phyloP scores from a whole-genome alignment of 371 early-diverging fungal genomes.

The Gilbertella persicaria region DNA sequence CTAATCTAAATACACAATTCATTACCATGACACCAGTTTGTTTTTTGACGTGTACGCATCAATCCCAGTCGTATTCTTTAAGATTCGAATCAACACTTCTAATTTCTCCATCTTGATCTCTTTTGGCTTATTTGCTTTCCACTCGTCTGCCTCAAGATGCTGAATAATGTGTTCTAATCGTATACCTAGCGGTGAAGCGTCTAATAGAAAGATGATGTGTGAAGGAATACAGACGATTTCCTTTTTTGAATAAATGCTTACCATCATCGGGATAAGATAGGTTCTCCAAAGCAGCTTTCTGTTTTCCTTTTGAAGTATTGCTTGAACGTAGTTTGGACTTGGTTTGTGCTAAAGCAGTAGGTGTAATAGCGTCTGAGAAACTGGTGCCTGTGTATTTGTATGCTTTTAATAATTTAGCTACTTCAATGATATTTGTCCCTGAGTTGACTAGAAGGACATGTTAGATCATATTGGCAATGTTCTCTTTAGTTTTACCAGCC shows the following conservation, averaged over 20 bases:
- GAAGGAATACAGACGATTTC: not conserved
- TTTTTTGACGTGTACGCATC: constrained; percentile 38
- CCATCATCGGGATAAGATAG: constrained; percentile 53
- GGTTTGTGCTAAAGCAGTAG: constrained; percentile 28
- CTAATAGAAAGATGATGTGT: constrained; percentile 21
- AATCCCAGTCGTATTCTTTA: constrained; percentile 48
- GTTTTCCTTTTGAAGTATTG: constrained; percentile 36
- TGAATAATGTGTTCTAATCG: constrained; percentile 37
- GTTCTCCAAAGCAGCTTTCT: constrained; percentile 39
- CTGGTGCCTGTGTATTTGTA: constrained; percentile 35
- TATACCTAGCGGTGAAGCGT: constrained; percentile 42
- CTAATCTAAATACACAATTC: not conserved
- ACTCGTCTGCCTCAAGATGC: constrained; percentile 39
- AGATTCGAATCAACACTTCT: constrained; percentile 38
- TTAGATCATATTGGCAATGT: not conserved
- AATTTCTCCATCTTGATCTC: constrained; percentile 42
- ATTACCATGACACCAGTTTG: constrained; percentile 36
- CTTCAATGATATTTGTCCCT: constrained; percentile 35
- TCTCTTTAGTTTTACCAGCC: constrained; percentile 27
- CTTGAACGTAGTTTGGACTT: constrained; percentile 42
- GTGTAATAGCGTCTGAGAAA: constrained; percentile 37
- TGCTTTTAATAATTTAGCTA: constrained; percentile 37
- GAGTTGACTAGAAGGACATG: constrained; percentile 4
- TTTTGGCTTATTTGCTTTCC: constrained; percentile 30
- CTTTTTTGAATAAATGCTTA: constrained; percentile 8